Percentiles rank a stretch among this genome's conserved stretches.
phyloP scores from a whole-genome alignment of 177 flowering plant species.

The Tripterygium wilfordii region DNA sequence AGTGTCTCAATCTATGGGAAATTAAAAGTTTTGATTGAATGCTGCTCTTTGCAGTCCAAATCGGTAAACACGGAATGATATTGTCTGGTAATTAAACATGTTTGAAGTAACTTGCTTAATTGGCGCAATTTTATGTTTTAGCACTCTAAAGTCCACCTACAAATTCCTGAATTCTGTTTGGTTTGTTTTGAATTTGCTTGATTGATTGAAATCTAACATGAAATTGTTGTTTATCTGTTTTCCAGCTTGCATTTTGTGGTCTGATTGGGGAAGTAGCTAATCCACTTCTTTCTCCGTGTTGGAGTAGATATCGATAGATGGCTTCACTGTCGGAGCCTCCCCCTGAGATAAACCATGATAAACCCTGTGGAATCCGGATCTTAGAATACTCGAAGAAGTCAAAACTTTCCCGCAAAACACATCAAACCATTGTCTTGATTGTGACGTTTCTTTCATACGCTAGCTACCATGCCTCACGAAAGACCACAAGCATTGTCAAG shows the following conservation, averaged over 20 bases:
- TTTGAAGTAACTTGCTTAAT: no score
- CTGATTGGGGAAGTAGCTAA: constrained; percentile 9
- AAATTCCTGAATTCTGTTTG: not conserved
- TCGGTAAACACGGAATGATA: no score
- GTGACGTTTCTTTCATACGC: constrained; percentile 78
- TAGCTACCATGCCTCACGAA: constrained; percentile 74
- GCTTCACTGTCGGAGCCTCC: constrained; percentile 36
- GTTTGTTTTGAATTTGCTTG: not conserved
- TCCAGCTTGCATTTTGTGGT: constrained; percentile 7
- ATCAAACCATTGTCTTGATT: constrained; percentile 71
- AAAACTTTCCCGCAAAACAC: constrained; percentile 47
- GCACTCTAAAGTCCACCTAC: no score
- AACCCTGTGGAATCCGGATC: constrained; percentile 58
- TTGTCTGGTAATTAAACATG: no score
- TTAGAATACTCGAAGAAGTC: constrained; percentile 32
- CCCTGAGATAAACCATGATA: constrained; percentile 14
- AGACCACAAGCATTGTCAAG: constrained; percentile 84
- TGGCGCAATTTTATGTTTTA: no score
- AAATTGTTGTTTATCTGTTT: not conserved
- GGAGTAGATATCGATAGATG: constrained; percentile 23
- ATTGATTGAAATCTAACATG: not conserved
- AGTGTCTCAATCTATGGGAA: no score
- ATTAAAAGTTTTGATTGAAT: no score
- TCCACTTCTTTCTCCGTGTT: not conserved
- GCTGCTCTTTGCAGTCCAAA: no score